Evolutionary conservation across 1,284 basidiomycete species (phyloP).

Genomic region (Albatrellus sp.): DNA sequence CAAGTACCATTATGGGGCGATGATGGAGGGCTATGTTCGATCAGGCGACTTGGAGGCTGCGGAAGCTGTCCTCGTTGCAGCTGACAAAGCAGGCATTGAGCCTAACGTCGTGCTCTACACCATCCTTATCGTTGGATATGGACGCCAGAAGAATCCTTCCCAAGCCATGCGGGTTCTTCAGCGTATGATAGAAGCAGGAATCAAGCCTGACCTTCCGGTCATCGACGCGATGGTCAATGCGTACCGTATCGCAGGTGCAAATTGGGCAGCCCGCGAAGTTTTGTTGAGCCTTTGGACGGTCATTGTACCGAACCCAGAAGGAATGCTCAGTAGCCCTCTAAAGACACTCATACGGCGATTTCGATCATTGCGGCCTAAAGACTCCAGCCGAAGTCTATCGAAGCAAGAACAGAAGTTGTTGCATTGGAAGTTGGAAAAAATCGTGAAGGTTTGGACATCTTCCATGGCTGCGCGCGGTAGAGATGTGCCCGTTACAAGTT

Average conservation of each 20-base stretch:
- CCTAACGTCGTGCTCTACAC: constrained; percentile 60
- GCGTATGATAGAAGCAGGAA: constrained; percentile 44
- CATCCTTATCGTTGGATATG: constrained; percentile 56
- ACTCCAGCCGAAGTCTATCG: constrained; percentile 3
- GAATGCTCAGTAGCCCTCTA: constrained; percentile 28
- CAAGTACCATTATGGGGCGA: constrained; percentile 51
- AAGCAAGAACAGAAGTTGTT: constrained; percentile 11
- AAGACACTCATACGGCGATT: constrained; percentile 31
- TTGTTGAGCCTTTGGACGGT: constrained; percentile 52
- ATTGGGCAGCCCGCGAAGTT: constrained; percentile 34
- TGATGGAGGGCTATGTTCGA: constrained; percentile 55
- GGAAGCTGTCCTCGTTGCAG: constrained; percentile 36
- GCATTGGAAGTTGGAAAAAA: constrained; percentile 14
- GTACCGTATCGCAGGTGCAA: constrained; percentile 44
- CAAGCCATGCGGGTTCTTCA: constrained; percentile 43
- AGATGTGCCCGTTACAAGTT: too few relatives aligned
- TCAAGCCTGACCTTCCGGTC: constrained; percentile 53
- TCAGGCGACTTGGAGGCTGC: constrained; percentile 43
- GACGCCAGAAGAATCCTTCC: constrained; percentile 39
- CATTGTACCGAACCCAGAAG: constrained; percentile 46
- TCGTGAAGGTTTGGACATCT: constrained; percentile 4
- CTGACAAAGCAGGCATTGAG: constrained; percentile 32
- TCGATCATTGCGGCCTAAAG: constrained; percentile 21
- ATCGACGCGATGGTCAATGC: constrained; percentile 60
- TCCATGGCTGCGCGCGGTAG: too few relatives aligned